These are phyloP conservation scores for Populus hybrid DNA, from an alignment of 441 rosid genomes.

Conservation along the genomic window DNA sequence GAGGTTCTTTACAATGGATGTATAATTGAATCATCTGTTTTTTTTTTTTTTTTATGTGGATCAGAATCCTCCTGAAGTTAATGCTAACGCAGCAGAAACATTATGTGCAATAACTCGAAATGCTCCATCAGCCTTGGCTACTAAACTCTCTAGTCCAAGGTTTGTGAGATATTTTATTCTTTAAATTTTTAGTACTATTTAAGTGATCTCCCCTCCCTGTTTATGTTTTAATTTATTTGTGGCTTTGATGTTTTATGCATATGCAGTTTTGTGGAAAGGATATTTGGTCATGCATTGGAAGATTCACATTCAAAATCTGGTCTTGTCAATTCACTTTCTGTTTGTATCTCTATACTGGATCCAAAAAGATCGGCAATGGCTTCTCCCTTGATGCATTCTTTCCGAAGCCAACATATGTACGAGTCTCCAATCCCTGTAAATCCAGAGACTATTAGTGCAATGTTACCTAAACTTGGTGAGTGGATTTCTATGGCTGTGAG, in stretches of 20 bases:
- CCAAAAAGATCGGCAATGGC: constrained; percentile 76
- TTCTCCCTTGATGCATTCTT: constrained; percentile 78
- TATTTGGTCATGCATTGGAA: constrained; percentile 86
- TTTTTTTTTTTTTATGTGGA: constrained; percentile 26
- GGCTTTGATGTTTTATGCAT: constrained; percentile 11
- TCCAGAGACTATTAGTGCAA: constrained; percentile 82
- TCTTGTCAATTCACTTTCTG: constrained; percentile 89
- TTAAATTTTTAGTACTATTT: constrained; percentile 13
- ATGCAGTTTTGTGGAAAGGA: constrained; percentile 85
- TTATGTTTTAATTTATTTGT: constrained; percentile 2
- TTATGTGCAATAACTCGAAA: constrained; percentile 89
- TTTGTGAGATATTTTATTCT: constrained; percentile 24
- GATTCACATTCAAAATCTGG: constrained; percentile 91
- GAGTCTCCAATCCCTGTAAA: constrained; percentile 75
- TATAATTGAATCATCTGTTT: constrained; percentile 22
- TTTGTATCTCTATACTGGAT: constrained; percentile 93
- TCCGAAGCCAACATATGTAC: constrained; percentile 76
- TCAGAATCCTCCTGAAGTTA: constrained; percentile 86
- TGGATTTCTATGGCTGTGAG: not conserved
- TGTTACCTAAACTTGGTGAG: constrained; percentile 95
- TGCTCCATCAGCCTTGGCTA: constrained; percentile 86
- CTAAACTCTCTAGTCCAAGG: constrained; percentile 88
- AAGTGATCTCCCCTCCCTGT: not conserved
- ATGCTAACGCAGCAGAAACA: constrained; percentile 93
- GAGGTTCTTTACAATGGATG: not conserved